Evolutionary conservation across 2,329 filamentous ascomycete genomes (phyloP).

Genomic region (Curvularia sp.): DNA sequence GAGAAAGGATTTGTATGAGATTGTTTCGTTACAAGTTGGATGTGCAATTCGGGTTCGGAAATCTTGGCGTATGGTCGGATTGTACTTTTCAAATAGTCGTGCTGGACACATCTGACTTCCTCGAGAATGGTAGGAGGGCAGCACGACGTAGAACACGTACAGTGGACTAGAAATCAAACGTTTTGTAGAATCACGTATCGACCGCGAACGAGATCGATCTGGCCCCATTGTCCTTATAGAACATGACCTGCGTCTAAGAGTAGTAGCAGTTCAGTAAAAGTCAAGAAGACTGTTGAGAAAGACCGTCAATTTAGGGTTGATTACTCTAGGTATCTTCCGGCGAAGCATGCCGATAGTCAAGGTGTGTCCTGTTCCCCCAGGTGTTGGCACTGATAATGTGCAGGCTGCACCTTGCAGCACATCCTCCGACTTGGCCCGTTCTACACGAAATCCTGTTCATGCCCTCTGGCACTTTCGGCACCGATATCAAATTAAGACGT

Average conservation of each 20-base stretch:
- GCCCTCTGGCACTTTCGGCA: conserved; percentile 3
- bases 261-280: background rate
- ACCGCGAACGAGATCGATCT: background rate
- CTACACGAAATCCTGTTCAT: conserved; percentile 4
- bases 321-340: background rate
- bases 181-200: background rate
- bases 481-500: conserved; percentile 16
- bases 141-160: background rate
- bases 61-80: background rate
- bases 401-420: conserved; percentile 16
- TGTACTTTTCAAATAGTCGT: background rate
- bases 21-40: background rate
- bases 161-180: background rate
- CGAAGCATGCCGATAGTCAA: background rate
- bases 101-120: background rate
- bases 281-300: background rate
- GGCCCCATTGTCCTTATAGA: background rate
- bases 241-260: background rate
- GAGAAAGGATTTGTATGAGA: background rate
- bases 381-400: background rate
- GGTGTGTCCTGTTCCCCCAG: background rate
- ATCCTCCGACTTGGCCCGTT: conserved; percentile 5
- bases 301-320: background rate
- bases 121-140: background rate
- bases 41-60: background rate